phyloP scores from a whole-genome alignment of 2,329 filamentous ascomycete genomes.

The Venturia nashicola region DNA sequence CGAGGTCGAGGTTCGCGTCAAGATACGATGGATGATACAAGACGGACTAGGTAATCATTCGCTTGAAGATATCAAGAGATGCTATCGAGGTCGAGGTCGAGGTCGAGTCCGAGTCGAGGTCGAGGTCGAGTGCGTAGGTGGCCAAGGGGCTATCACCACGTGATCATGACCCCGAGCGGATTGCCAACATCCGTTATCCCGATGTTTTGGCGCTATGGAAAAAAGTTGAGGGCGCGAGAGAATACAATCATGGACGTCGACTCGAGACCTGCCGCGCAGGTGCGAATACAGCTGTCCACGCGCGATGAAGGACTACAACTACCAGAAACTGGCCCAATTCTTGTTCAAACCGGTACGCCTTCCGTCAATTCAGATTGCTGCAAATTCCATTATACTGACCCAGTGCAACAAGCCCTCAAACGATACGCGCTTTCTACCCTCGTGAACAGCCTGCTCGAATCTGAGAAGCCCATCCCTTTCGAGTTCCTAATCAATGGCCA shows the following conservation, averaged over 20 bases:
- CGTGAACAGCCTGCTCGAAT: conserved; percentile 48
- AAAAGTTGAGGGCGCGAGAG: background rate
- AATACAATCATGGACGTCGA: background rate
- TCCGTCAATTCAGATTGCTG: background rate
- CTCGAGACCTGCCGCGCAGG: conserved; percentile 24
- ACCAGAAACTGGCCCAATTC: conserved; percentile 42
- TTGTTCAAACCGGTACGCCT: conserved; percentile 42
- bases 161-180: background rate
- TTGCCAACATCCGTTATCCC: background rate
- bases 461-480: conserved; percentile 58
- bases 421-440: conserved; percentile 49
- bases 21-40: background rate
- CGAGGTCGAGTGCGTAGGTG: background rate
- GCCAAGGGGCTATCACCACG: no score
- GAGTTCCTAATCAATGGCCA: conserved; percentile 94
- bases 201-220: background rate
- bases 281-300: conserved; percentile 42
- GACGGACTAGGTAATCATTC: no score
- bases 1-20: background rate
- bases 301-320: conserved; percentile 41
- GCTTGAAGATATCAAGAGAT: no score
- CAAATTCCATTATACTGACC: background rate
- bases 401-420: conserved; percentile 35
- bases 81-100: no score
- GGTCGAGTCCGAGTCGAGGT: no score